A percentile compares a stretch with the other conserved stretches of the same genome.
phyloP scores from a whole-genome alignment of 2,329 filamentous ascomycete genomes.

The Anthostomella pinea region DNA sequence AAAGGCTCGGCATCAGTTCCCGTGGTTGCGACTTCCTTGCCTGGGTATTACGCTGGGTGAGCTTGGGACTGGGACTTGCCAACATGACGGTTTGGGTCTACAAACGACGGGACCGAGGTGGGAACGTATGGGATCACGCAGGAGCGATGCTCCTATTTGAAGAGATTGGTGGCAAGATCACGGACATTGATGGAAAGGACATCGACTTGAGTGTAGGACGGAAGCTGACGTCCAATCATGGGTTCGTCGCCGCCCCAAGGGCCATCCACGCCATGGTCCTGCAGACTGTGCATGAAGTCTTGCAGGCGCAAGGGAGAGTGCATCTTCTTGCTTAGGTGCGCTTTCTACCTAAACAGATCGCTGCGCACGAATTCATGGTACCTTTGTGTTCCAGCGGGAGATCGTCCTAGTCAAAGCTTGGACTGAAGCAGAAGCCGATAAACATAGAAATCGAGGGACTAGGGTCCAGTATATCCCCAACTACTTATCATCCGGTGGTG shows the following conservation, averaged over 20 bases:
- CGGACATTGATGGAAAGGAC: constrained; percentile 49
- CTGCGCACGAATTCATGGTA: no score
- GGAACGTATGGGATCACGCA: constrained; percentile 59
- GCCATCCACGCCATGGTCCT: constrained; percentile 44
- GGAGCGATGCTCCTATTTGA: constrained; percentile 58
- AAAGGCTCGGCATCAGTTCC: constrained; percentile 39
- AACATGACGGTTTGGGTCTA: constrained; percentile 59
- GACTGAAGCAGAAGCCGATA: no score
- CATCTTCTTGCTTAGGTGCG: constrained; percentile 27
- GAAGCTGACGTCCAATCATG: constrained; percentile 49
- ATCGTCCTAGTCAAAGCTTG: no score
- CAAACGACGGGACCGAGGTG: constrained; percentile 43
- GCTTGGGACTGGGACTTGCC: constrained; percentile 49
- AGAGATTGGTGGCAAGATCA: constrained; percentile 54
- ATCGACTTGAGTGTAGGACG: constrained; percentile 51
- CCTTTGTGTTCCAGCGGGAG: no score
- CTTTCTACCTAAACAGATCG: not conserved
- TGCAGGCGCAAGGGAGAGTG: constrained; percentile 33
- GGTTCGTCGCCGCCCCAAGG: constrained; percentile 53
- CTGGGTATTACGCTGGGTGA: constrained; percentile 56
- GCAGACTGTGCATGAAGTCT: constrained; percentile 32
- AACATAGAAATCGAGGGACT: no score
- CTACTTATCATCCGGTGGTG: no score
- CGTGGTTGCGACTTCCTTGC: constrained; percentile 52
- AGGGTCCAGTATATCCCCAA: no score